Percentiles rank a stretch among this genome's conserved stretches.
Conservation (phyloP, 2,329 filamentous ascomycete genomes). For the Cytospora piceae region DNA sequence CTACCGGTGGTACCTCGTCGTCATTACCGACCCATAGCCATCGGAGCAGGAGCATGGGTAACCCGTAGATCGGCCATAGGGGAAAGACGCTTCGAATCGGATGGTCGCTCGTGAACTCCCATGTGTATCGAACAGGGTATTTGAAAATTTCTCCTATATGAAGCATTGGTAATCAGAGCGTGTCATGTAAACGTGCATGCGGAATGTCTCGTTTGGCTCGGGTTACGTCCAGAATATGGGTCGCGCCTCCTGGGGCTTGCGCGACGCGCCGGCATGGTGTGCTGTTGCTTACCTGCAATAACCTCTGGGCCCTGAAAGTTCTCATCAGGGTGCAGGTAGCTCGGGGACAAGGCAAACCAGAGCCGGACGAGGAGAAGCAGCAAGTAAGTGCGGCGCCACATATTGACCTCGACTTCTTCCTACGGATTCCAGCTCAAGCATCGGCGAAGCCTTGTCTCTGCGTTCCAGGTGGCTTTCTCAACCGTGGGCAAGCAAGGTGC, state of each 20-base stretch:
- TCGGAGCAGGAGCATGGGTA: conserved; percentile 89
- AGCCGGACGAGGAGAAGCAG: conserved; percentile 83
- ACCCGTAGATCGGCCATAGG: conserved; percentile 91
- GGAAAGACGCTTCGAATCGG: conserved; percentile 97
- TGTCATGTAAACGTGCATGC: background rate
- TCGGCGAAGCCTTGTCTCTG: conserved; percentile 30
- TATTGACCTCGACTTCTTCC: conserved; percentile 46
- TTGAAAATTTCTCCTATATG: conserved; percentile 82
- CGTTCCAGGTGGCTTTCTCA: conserved; percentile 29
- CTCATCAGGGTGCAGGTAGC: conserved; percentile 97
- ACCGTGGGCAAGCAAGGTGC: conserved; percentile 29
- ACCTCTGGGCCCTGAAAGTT: conserved; percentile 98
- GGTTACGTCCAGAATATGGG: background rate
- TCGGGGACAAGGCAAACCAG: conserved; percentile 92
- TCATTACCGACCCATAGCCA: conserved; percentile 91
- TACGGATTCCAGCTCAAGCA: conserved; percentile 33
- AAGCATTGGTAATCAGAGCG: conserved; percentile 15
- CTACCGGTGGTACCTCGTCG: conserved; percentile 77
- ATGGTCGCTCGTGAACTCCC: conserved; percentile 89
- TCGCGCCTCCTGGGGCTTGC: background rate
- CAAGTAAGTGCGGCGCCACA: conserved; percentile 93
- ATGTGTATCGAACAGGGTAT: conserved; percentile 87
- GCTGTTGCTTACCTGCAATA: conserved; percentile 76
- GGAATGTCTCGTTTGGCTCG: background rate
- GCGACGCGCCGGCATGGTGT: background rate